Percentiles rank a stretch among this genome's conserved stretches.
Evolutionary conservation across 164 flowering plant species (phyloP).

Genomic region (Vitis labrusca): DNA sequence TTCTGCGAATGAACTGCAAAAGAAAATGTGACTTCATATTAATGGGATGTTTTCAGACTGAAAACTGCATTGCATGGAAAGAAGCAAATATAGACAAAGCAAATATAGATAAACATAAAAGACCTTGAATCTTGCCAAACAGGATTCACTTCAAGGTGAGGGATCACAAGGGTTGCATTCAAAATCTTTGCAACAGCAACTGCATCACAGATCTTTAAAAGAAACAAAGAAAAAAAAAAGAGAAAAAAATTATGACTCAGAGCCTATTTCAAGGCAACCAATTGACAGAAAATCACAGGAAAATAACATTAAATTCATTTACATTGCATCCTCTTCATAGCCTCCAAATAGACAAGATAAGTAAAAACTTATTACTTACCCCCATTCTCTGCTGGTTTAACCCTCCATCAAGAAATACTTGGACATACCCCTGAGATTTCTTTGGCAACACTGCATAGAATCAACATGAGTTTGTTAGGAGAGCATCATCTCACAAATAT

Average conservation of each 20-base stretch:
- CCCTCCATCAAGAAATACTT: conserved; percentile 95
- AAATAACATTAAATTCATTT: too few relatives aligned
- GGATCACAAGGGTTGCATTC: conserved; percentile 91
- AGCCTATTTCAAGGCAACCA: background rate
- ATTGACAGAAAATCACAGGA: background rate
- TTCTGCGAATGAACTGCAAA: conserved; percentile 80
- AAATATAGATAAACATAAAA: background rate
- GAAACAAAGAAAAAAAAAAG: background rate
- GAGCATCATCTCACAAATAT: background rate
- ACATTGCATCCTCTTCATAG: too few relatives aligned
- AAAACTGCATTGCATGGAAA: background rate
- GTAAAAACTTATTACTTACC: conserved; percentile 40
- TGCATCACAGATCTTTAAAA: conserved; percentile 85
- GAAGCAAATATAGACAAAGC: background rate
- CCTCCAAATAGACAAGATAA: background rate
- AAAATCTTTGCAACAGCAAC: conserved; percentile 95
- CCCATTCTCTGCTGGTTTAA: conserved; percentile 98
- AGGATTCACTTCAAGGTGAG: conserved; percentile 89
- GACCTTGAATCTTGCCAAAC: conserved; percentile 98
- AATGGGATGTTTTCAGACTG: background rate
- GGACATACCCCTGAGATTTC: conserved; percentile 67
- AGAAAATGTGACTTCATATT: conserved; percentile 11
- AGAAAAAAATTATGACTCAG: background rate
- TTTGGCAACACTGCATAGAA: conserved; percentile 41
- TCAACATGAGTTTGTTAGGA: background rate